Base-by-base conservation (phyloP, 2,329 filamentous ascomycete genomes). In the Tolypocladium guangdongense region DNA sequence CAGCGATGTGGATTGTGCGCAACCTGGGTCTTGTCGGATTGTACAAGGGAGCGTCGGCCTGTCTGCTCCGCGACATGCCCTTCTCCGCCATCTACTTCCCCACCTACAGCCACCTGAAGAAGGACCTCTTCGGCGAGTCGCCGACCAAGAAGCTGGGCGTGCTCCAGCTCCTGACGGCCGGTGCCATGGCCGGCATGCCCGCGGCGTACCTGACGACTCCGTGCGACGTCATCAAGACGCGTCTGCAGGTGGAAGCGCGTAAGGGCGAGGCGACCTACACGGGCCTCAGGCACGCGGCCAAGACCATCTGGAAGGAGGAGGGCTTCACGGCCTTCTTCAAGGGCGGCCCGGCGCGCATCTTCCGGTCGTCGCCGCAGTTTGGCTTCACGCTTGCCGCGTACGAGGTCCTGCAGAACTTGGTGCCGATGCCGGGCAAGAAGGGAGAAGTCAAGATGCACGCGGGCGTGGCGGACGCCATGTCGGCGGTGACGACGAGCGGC, bases 21-120 rank as follows among this genome's bases (percentile, higher is more conserved):
- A 96, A 99, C 72, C 77, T 99, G 57, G 93, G 93, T 78, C 82
- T 99, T 49, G 78, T 95, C 50, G 93, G 93, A 54, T 78, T 99
- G 61, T 99, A 99, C 81, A 97, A 96, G 79, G 93, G 93, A 57
- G 93, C 92, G 22, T 90, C 86, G 46, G 93, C 93, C 22, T 99
- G 93, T 74, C 77, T 99, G 63, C 81, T 97, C 59, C 91, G 93
- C 62, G 93, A 99, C 70, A 90, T 97, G 41, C 93, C 93, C 46
- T 99, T 99, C 77, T 97, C 92, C 22, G 90, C 90, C 63, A 99
- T 99, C 67, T 99, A 99, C 77, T 99, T 99, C 83, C 92, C 93
- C 2, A 87, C 90, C 24, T 99, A 99, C 77, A 88, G 82, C 68
- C 93, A 99, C 68, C 73, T 99, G 63, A 99, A 99, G 80, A 84